Evolutionary conservation across 2,329 filamentous ascomycete species (phyloP), one percentile per base, ranked within the genome.

Genomic region (Diaporthe ilicicola): DNA sequence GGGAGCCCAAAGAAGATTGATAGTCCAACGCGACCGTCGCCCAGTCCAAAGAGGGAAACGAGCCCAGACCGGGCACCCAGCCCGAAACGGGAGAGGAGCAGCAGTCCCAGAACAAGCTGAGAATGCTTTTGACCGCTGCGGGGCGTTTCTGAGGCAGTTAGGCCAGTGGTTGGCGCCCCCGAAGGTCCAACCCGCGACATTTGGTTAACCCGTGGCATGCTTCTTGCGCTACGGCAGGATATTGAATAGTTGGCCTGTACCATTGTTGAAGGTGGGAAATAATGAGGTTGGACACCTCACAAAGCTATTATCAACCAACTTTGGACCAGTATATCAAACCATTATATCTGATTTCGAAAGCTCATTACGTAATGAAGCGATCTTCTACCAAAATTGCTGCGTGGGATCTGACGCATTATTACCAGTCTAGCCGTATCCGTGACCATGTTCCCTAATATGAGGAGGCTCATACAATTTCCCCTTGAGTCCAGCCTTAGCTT

Each of bases 391-490:
- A 50, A 27, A 19, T 50, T 24, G 17, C 7, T 17, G 44, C 44
- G 59, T 13, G 17, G 15, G 24, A 37, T 64, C n/a, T 22, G 29
- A 37, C 59, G 44, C 59, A 50, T 50, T 37, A 64, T 50, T 48
- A 69, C 32, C 34, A 50, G 34, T 53, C 55, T 53, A 53, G 32
- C 29, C 55, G 67, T 64, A 42, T n/a, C 17, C 56, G 24, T 69
- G 54, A 51, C 42, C n/a, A 17, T 29, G n/a, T 22, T 17, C 27
- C 17, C 22, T 54, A 32, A 37, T 13, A 24, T 29, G n/a, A 59
- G 17, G 32, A n/a, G 32, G 39, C 27, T 29, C 39, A 56, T 50
- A 56, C 24, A 22, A 46, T 34, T 19, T 55, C 34, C 32, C 42
- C 53, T 4, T 32, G 22, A 37, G n/a, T 50, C 32, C n/a, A 39